These are phyloP conservation scores for Candida gigantensis DNA, from an alignment of 1,139 yeast genomes.

Conservation along the genomic window DNA sequence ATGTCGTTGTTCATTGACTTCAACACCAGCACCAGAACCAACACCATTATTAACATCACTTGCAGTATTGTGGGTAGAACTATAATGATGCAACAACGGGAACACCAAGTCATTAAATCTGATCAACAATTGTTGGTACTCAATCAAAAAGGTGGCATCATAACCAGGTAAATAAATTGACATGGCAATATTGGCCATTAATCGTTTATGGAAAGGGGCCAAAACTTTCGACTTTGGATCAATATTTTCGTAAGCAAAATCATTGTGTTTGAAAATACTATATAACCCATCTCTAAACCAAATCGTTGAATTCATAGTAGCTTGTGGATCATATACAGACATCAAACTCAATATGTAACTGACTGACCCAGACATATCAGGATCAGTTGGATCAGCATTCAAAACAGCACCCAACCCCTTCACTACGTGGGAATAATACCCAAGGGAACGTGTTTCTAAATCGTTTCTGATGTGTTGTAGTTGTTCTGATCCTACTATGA, in stretches of 20 bases:
- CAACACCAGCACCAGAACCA: no score
- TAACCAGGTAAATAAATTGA: slow-evolving; percentile 43
- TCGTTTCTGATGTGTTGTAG: slow-evolving; percentile 7
- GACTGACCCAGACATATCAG: slow-evolving; percentile 37
- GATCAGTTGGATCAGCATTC: slow-evolving; percentile 28
- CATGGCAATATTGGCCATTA: slow-evolving; percentile 40
- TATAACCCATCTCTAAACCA: slow-evolving; percentile 48
- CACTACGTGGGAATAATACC: slow-evolving; percentile 41
- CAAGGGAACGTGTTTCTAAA: slow-evolving; percentile 21
- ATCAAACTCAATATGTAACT: slow-evolving; percentile 44
- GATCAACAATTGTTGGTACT: slow-evolving; percentile 25
- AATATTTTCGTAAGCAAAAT: slow-evolving; percentile 24
- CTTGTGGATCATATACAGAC: slow-evolving; percentile 50
- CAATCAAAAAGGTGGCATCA: slow-evolving; percentile 33
- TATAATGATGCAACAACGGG: slow-evolving; percentile 8
- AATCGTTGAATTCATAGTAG: slow-evolving; percentile 37
- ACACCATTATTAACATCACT: no score
- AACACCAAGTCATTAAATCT: slow-evolving; percentile 19
- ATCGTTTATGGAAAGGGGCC: slow-evolving; percentile 35
- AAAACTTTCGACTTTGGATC: slow-evolving; percentile 17
- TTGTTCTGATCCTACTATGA: slow-evolving; percentile 2
- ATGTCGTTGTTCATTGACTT: no score
- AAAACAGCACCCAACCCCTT: slow-evolving; percentile 33
- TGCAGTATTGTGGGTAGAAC: slow-evolving; percentile 4
- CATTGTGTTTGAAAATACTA: slow-evolving; percentile 35